Evolutionary conservation across 2,329 filamentous ascomycete genomes (phyloP).

Genomic region (Lasiodiplodia hormozganensis): DNA sequence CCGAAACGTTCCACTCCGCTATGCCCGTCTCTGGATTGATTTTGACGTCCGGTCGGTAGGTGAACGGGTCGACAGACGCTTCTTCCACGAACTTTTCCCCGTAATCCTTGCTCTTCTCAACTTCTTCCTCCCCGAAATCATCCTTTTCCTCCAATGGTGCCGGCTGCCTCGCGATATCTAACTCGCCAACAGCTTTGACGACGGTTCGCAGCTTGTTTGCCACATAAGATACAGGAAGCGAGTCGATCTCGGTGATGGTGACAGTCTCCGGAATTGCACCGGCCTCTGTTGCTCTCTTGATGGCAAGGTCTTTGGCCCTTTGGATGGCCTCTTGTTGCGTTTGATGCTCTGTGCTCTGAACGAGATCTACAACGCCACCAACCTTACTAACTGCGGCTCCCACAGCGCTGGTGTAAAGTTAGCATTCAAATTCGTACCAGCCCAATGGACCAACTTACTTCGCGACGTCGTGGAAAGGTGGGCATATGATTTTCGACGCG

Average conservation of each 20-base stretch:
- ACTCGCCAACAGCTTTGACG: constrained; percentile 63
- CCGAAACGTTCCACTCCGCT: constrained; percentile 52
- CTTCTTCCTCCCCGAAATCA: constrained; percentile 27
- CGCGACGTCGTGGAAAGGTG: constrained; percentile 25
- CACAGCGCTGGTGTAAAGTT: constrained; percentile 9
- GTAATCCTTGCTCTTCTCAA: constrained; percentile 16
- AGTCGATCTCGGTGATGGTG: constrained; percentile 61
- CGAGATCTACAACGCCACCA: constrained; percentile 25
- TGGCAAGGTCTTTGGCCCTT: constrained; percentile 44
- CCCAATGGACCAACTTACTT: constrained; percentile 9
- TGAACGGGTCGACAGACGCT: constrained; percentile 38
- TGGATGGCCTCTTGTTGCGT: constrained; percentile 29
- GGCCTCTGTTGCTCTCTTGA: constrained; percentile 53
- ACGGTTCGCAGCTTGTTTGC: constrained; percentile 58
- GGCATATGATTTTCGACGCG: constrained; percentile 60
- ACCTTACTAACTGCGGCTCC: constrained; percentile 31
- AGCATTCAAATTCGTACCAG: constrained; percentile 38
- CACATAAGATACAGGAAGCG: constrained; percentile 62
- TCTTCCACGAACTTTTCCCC: constrained; percentile 12
- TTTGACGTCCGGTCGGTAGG: constrained; percentile 51
- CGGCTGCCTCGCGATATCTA: constrained; percentile 46
- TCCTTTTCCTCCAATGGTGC: constrained; percentile 23
- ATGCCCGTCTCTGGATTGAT: constrained; percentile 33
- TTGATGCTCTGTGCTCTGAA: constrained; percentile 39
- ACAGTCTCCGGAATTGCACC: constrained; percentile 56